Conservation (phyloP, 805 yeast genomes). For the Hanseniaspora meyeri region DNA sequence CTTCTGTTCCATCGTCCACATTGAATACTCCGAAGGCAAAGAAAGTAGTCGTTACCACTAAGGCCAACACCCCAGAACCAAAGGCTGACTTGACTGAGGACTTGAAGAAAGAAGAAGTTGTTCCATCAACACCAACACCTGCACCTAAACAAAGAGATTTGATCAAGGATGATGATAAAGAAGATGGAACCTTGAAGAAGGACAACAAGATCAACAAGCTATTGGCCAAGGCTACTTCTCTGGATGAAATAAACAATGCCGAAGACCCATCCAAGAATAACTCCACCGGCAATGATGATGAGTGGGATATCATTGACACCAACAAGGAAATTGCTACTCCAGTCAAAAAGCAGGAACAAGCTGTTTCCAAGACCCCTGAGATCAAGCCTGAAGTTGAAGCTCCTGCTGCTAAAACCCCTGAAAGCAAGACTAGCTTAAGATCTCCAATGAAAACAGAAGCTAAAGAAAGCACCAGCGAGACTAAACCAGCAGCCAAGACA, state of each 20-base stretch:
- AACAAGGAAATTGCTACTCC: constrained; percentile 14
- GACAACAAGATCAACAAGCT: constrained; percentile 24
- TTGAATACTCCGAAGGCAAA: constrained; percentile 28
- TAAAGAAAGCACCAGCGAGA: constrained; percentile 11
- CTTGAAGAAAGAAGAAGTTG: constrained; percentile 14
- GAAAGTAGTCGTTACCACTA: constrained; percentile 18
- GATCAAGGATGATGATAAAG: constrained; percentile 10
- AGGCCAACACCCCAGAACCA: constrained; percentile 16
- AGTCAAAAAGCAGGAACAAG: background rate
- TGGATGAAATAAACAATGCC: constrained; percentile 25
- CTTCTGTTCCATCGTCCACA: constrained; percentile 23
- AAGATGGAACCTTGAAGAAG: constrained; percentile 19
- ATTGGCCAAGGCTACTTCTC: constrained; percentile 22
- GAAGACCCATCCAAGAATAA: constrained; percentile 26
- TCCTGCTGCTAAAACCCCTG: constrained; percentile 10
- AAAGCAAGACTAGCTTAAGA: constrained; percentile 14
- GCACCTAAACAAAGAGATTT: constrained; percentile 13
- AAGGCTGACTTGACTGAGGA: constrained; percentile 17
- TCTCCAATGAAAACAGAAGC: constrained; percentile 16
- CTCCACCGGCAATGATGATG: constrained; percentile 24
- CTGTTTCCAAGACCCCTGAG: constrained; percentile 1
- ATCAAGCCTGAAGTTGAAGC: constrained; percentile 4
- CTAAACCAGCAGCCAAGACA: too few species aligned
- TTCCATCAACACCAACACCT: constrained; percentile 19
- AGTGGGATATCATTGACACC: constrained; percentile 19